Conservation (phyloP, 2,329 filamentous ascomycete genomes). For the Fusarium hainanense region DNA sequence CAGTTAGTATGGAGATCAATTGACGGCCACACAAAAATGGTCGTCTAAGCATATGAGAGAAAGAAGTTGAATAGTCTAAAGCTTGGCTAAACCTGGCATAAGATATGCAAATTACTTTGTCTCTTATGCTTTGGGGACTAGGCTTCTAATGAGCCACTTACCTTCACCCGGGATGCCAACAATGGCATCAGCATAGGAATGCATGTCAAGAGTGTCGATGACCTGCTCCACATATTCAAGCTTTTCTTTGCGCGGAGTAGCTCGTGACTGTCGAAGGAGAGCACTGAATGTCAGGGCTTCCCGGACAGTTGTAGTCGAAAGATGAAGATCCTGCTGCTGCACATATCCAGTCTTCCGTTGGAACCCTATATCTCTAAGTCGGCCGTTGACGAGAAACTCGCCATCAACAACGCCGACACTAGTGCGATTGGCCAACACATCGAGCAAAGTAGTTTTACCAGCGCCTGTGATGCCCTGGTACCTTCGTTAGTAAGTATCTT, state of each 20-base stretch:
- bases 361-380: slow-evolving; percentile 78
- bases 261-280: slow-evolving; percentile 80
- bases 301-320: slow-evolving; percentile 82
- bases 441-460: slow-evolving; percentile 87
- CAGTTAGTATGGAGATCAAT: too few species aligned
- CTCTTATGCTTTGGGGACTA: too few species aligned
- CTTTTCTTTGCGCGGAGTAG: slow-evolving; percentile 70
- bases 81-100: too few species aligned
- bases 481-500: background rate
- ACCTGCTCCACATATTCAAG: slow-evolving; percentile 46
- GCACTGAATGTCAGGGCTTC: slow-evolving; percentile 87
- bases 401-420: slow-evolving; percentile 87
- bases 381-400: slow-evolving; percentile 74
- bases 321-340: slow-evolving; percentile 87
- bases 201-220: slow-evolving; percentile 51
- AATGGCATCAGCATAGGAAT: slow-evolving; percentile 76
- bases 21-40: too few species aligned
- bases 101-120: too few species aligned
- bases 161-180: slow-evolving; percentile 62
- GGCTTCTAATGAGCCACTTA: too few species aligned
- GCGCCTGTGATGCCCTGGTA: slow-evolving; percentile 74
- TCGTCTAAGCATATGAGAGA: too few species aligned
- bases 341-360: slow-evolving; percentile 90
- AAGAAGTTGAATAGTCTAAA: too few species aligned
- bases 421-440: slow-evolving; percentile 82